phyloP scores from a whole-genome alignment of 108 stramenopile genomes.

The Nannochloropsis gaditana region DNA sequence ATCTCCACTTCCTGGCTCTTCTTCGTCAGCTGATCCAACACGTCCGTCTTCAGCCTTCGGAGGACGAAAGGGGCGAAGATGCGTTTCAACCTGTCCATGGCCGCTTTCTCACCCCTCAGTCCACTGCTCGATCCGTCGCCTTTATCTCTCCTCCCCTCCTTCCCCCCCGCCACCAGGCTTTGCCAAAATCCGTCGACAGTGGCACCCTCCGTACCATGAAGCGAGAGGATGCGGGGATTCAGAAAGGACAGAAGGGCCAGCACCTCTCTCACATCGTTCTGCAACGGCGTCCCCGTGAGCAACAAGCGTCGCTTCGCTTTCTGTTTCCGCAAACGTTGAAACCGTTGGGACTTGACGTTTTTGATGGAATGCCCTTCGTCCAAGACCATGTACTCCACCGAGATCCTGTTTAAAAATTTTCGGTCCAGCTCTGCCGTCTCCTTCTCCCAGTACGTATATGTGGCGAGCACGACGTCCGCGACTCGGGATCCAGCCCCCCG shows the following conservation, averaged over 20 bases:
- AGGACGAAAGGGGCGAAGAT: constrained; percentile 55
- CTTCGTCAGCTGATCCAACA: constrained; percentile 51
- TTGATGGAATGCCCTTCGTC: constrained; percentile 59
- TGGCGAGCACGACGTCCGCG: constrained; percentile 50
- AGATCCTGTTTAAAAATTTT: constrained; percentile 61
- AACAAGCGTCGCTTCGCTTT: constrained; percentile 46
- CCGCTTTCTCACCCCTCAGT: neutral
- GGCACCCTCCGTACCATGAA: neutral
- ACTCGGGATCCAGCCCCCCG: neutral
- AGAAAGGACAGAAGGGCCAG: constrained; percentile 53
- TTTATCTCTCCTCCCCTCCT: neutral
- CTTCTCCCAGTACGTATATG: constrained; percentile 52
- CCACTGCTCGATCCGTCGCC: neutral
- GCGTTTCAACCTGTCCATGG: constrained; percentile 33
- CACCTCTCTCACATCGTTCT: constrained; percentile 54
- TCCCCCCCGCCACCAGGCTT: constrained; percentile 40
- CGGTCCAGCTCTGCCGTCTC: constrained; percentile 43
- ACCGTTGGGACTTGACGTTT: constrained; percentile 48
- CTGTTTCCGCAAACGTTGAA: constrained; percentile 38
- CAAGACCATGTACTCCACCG: constrained; percentile 53
- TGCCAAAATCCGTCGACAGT: constrained; percentile 18
- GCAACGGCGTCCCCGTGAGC: constrained; percentile 56
- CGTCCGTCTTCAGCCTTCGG: constrained; percentile 55
- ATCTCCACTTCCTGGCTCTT: constrained; percentile 32
- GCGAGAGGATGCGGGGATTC: constrained; percentile 40